Conservation (phyloP, 345 rosid genomes). For the Odontarrhena argentea region DNA sequence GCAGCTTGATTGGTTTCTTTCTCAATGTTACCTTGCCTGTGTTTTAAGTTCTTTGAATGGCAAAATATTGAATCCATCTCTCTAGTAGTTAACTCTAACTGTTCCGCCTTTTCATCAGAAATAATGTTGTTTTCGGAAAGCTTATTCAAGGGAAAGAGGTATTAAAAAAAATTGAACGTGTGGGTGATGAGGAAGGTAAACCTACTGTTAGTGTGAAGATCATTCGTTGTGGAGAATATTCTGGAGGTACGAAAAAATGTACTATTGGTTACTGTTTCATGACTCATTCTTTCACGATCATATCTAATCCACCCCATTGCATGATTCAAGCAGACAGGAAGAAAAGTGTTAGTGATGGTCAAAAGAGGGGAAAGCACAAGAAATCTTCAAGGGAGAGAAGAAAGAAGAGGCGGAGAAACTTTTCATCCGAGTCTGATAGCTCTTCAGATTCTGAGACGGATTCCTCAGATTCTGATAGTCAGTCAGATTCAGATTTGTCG, state of each 20-base stretch:
- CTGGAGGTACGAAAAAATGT: conserved; percentile 50
- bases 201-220: conserved; percentile 91
- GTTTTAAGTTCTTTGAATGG: neutral
- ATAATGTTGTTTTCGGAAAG: conserved; percentile 83
- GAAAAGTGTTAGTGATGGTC: conserved; percentile 45
- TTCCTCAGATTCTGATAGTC: conserved; percentile 79
- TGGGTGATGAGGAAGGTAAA: conserved; percentile 77
- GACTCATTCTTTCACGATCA: neutral
- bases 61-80: conserved; percentile 1
- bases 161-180: conserved; percentile 80
- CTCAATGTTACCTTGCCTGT: neutral
- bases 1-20: conserved; percentile 71
- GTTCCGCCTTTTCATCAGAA: conserved; percentile 49
- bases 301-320: conserved; percentile 8
- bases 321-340: conserved; percentile 61
- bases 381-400: conserved; percentile 70
- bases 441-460: conserved; percentile 76
- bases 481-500: conserved; percentile 66
- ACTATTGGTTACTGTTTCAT: conserved; percentile 13
- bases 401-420: conserved; percentile 73
- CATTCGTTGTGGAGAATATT: conserved; percentile 78
- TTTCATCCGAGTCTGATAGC: conserved; percentile 82
- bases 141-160: conserved; percentile 82
- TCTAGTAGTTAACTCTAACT: conserved; percentile 9
- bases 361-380: conserved; percentile 65